Evolutionary conservation across 371 early-diverging fungal genomes (phyloP).

Genomic region (Nematocida sp.): DNA sequence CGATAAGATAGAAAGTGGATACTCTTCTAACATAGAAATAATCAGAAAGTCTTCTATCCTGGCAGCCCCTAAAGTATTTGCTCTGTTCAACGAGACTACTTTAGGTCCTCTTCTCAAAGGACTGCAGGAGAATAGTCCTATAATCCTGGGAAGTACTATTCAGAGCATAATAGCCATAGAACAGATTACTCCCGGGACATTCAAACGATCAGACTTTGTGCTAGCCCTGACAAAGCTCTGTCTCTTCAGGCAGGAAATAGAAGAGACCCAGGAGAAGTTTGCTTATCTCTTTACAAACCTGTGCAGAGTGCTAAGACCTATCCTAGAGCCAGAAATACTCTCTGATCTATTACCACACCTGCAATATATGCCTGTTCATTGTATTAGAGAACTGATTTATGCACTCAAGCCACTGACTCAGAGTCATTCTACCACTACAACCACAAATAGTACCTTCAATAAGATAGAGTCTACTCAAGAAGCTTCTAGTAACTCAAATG

Average conservation of each 20-base stretch:
- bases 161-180: slow-evolving; percentile 24
- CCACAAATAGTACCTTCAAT: too few relatives aligned
- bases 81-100: slow-evolving; percentile 29
- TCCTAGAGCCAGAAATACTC: not conserved
- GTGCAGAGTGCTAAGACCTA: slow-evolving; percentile 19
- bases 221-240: slow-evolving; percentile 9
- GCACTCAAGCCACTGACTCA: too few relatives aligned
- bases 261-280: slow-evolving; percentile 27
- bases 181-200: not conserved
- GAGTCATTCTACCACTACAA: too few relatives aligned
- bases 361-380: slow-evolving; percentile 25
- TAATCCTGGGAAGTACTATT: slow-evolving; percentile 5
- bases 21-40: not conserved
- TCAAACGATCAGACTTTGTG: not conserved
- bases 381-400: slow-evolving; percentile 11
- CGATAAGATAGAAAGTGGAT: slow-evolving; percentile 26
- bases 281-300: slow-evolving; percentile 12
- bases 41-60: slow-evolving; percentile 31
- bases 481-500: too few relatives aligned
- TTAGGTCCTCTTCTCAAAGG: not conserved
- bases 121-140: not conserved
- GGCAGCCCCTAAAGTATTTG: slow-evolving; percentile 12
- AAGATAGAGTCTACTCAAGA: too few relatives aligned
- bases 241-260: not conserved
- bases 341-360: not conserved